Evolutionary conservation across 306 rosid genomes (phyloP), one percentile per base, ranked within the genome.

Genomic region (Bauhinia variegata): DNA sequence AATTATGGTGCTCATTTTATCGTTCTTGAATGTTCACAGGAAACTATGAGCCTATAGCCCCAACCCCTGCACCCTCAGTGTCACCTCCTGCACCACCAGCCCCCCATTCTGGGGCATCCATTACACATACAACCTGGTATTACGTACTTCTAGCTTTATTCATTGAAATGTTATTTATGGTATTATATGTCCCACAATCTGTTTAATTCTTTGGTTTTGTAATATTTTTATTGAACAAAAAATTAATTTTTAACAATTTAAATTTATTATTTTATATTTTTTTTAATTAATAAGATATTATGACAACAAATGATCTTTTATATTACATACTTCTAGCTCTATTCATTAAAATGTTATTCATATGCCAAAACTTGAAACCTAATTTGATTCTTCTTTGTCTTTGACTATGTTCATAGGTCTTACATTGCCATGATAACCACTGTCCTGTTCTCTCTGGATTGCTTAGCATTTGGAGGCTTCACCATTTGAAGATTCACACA

Each of bases 51-150:
- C 70, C 79, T 44, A 18, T 69, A 8, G 12, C 70, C 15, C 83
- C 81, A 13, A 5, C 46, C 5, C 72, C 79, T 46, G 6, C 79
- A 32, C 71, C 80, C 12, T 12, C 82, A 11, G 37, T 38, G n/a
- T 59, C 83, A 15, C 63, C 75, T 7, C 17, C 58, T 23, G 28
- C 28, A 8, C 28, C 86, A 46, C 51, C 73, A 6, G 9, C 1
- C 5, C 58, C 68, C 52, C 43, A 71, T 51, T 75, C 87, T 36
- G 66, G 33, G 31, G 80, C 83, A 64, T 33, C 49, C 42, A 43
- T 80, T 65, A 36, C 37, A 54, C 72, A 74, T n/a, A 66, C 10
- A 67, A 28, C 74, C 78, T 68, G 91, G 88, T 88, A 79, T 53
- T 49, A n/a, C 2, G 2, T 46, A 64, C 34, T 65, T 54, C 8